Base-by-base conservation (phyloP, 345 rosid genomes). In the Turnera subulata region DNA sequence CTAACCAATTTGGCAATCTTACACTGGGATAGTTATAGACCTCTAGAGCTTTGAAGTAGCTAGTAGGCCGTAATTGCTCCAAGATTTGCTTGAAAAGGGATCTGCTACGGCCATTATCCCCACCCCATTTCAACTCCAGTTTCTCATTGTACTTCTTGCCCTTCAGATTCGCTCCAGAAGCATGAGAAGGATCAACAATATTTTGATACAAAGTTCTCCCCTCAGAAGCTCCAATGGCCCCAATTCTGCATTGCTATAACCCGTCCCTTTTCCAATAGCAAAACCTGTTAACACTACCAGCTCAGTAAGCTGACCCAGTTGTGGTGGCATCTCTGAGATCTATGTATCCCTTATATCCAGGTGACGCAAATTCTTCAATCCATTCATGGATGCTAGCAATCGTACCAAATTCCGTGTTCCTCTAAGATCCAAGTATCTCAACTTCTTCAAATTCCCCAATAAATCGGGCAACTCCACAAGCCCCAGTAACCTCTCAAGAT, bases 151-250 rank as follows among this genome's bases (percentile, higher is more conserved):
- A n/a, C n/a, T n/a, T n/a, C n/a, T n/a, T n/a, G n/a, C n/a, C n/a
- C n/a, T n/a, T n/a, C n/a, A n/a, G n/a, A n/a, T n/a, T n/a, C n/a
- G n/a, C n/a, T n/a, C n/a, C n/a, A n/a, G n/a, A n/a, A n/a, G 50
- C 69, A 19, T 55, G 49, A 47, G n/a, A 5, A 46, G 39, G 37
- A 22, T 64, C 20, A 33, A 40, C 11, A 13, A 55, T 54, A 23
- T 55, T 35, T 46, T 64, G 35, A 64, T 29, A 17, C 32, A 6
- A 17, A 64, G 69, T 19, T 25, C 29, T 48, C 62, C 69, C 16
- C 32, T n/a, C 1, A 64, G 40, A 15, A 11, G 29, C 1, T 48
- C 32, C 25, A 64, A 62, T 29, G n/a, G n/a, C n/a, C n/a, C n/a
- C n/a, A n/a, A n/a, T n/a, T n/a, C n/a, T n/a, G n/a, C n/a, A n/a